Evolutionary conservation across 2,329 filamentous ascomycete genomes (phyloP).

Genomic region (Phymatotrichopsis omnivora): DNA sequence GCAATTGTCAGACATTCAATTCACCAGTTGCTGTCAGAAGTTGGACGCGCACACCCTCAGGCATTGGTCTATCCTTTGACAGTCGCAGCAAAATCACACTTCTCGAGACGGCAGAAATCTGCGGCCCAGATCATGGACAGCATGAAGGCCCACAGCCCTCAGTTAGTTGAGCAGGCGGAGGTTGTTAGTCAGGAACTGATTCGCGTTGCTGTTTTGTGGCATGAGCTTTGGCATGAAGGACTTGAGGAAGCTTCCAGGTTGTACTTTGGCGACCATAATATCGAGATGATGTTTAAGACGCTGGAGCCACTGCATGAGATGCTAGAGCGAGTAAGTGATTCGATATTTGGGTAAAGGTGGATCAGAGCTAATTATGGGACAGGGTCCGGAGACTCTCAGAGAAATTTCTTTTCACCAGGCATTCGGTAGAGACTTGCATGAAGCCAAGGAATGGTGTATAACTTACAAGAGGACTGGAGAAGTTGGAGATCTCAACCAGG

Average conservation of each 20-base stretch:
- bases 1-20: slow-evolving; percentile 78
- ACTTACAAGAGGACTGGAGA: slow-evolving; percentile 84
- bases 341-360: neutral
- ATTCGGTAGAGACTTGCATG: slow-evolving; percentile 87
- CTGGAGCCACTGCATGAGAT: slow-evolving; percentile 84
- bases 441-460: slow-evolving; percentile 91
- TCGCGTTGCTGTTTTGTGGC: slow-evolving; percentile 92
- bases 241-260: slow-evolving; percentile 91
- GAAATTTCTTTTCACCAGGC: slow-evolving; percentile 97
- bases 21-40: slow-evolving; percentile 82
- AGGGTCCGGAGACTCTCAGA: slow-evolving; percentile 79
- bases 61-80: slow-evolving; percentile 94
- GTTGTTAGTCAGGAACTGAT: slow-evolving; percentile 94
- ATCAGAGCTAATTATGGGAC: neutral
- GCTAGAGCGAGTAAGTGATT: slow-evolving; percentile 52
- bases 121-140: slow-evolving; percentile 94
- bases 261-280: slow-evolving; percentile 96
- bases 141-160: slow-evolving; percentile 89
- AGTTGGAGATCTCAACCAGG: slow-evolving; percentile 89
- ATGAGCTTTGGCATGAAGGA: slow-evolving; percentile 97
- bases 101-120: slow-evolving; percentile 71
- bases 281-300: slow-evolving; percentile 91
- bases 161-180: slow-evolving; percentile 88
- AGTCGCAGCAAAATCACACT: slow-evolving; percentile 94
- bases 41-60: slow-evolving; percentile 89